These are phyloP conservation scores for Leccinum insolens DNA, from an alignment of 1,284 basidiomycete species.

Conservation along the genomic window DNA sequence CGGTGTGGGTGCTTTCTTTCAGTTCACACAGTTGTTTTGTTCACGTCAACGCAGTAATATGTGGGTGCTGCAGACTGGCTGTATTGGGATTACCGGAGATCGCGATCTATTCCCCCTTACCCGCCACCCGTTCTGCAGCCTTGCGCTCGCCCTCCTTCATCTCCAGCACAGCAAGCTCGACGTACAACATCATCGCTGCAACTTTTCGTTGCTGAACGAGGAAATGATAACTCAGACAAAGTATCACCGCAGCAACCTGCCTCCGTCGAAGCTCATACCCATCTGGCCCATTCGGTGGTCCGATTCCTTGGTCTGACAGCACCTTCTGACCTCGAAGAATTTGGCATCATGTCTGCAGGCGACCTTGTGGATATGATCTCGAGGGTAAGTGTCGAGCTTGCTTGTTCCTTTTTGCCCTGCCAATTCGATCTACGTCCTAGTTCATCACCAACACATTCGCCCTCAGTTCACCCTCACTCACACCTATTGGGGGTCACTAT, in stretches of 20 bases:
- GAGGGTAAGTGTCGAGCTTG: constrained; percentile 45
- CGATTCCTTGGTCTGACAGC: constrained; percentile 64
- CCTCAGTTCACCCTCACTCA: constrained; percentile 73
- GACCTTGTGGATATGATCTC: constrained; percentile 75
- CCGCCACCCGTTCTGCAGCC: too few relatives aligned
- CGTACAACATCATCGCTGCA: too few relatives aligned
- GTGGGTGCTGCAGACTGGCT: too few relatives aligned
- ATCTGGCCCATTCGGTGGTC: constrained; percentile 71
- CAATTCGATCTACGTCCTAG: constrained; percentile 41
- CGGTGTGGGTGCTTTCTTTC: too few relatives aligned
- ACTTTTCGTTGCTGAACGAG: constrained; percentile 1
- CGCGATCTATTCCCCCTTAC: too few relatives aligned
- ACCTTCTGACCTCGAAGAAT: constrained; percentile 58
- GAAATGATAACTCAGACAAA: constrained; percentile 46
- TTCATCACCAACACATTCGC: constrained; percentile 91
- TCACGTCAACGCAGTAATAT: too few relatives aligned
- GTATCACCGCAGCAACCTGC: constrained; percentile 42
- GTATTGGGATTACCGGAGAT: too few relatives aligned
- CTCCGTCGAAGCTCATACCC: constrained; percentile 58
- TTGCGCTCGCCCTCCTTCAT: too few relatives aligned
- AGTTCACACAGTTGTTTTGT: too few relatives aligned
- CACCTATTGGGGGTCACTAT: constrained; percentile 80
- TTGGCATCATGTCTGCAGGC: constrained; percentile 55
- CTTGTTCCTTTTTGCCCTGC: not conserved
- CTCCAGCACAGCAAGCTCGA: too few relatives aligned